Evolutionary conservation across 192 early-diverging fungal genomes (phyloP), one percentile per base, ranked within the genome.

Genomic region (Diversispora eburnea): DNA sequence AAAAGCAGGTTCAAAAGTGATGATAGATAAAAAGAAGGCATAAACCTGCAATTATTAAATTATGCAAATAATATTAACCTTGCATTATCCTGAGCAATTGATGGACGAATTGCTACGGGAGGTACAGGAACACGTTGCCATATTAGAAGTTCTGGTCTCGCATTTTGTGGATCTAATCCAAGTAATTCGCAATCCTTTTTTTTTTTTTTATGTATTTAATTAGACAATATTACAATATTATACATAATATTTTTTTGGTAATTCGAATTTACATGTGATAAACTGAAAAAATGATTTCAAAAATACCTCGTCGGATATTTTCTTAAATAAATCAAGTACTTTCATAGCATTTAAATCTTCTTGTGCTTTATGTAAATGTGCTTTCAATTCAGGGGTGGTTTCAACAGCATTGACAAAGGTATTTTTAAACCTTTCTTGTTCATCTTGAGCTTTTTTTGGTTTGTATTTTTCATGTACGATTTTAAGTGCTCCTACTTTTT

Each of bases 71-170:
- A 39, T 41, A 64, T 33, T 46, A 42, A 82, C 84, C 82, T 88
- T 66, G 92, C 89, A 67, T 91, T 93, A 74, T 99, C 96, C 80
- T 94, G 93, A 6, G 91, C 90, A 46, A 99, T 91, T 3, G 94
- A 96, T 0, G 98, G 96, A 19, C 98, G 92, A 76, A 99, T 94
- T 77, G 92, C 94, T 9, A 92, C 92, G 19, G 98, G 98, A 3
- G 98, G 98, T 5, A 99, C 94, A 8, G 96, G 94, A 56, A 99
- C 77, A 51, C 94, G 90, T 43, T 90, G 94, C 97, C 97, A 98
- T 22, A 99, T 78, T 72, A 95, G 96, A 78, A 90, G 82, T 77
- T 98, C 95, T 5, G 98, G 98, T 42, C 96, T 84, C 20, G 93
- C 93, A 68, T 87, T 79, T 51, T 84, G 81, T 33, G 96, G 91